phyloP scores from a whole-genome alignment of 179 eudicot genomes.

The Beta corolliflora region DNA sequence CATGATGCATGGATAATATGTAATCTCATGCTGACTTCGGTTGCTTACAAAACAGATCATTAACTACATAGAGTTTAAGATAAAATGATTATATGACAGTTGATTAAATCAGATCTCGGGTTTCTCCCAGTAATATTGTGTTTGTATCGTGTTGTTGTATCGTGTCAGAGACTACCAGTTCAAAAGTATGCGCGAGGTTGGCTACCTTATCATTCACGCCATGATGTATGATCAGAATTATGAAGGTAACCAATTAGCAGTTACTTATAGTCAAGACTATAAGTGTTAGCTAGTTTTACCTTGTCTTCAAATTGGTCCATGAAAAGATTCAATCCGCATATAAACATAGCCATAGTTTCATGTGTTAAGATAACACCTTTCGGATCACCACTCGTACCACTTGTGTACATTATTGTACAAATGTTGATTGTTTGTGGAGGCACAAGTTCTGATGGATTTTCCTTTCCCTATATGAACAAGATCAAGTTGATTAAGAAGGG shows the following conservation, averaged over 20 bases:
- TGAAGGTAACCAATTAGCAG: background rate
- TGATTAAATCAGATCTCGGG: too few species aligned
- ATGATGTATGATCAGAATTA: too few species aligned
- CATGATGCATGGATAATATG: too few species aligned
- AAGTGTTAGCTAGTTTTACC: slow-evolving; percentile 34
- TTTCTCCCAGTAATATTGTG: too few species aligned
- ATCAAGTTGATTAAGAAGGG: background rate
- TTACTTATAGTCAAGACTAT: background rate
- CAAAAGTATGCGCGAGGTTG: background rate
- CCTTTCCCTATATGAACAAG: slow-evolving; percentile 57
- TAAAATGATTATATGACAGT: too few species aligned
- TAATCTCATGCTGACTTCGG: too few species aligned
- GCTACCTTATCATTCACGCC: slow-evolving; percentile 56
- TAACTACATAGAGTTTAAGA: too few species aligned
- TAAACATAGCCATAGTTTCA: slow-evolving; percentile 56
- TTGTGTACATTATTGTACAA: slow-evolving; percentile 93
- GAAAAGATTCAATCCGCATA: slow-evolving; percentile 76
- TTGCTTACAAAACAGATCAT: too few species aligned
- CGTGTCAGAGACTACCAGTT: too few species aligned
- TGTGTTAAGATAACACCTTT: slow-evolving; percentile 94
- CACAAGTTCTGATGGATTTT: slow-evolving; percentile 46
- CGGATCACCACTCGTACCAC: slow-evolving; percentile 97
- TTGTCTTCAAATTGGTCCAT: slow-evolving; percentile 92
- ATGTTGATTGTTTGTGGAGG: slow-evolving; percentile 69
- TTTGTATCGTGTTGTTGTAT: too few species aligned